Evolutionary conservation across 306 rosid species (phyloP), one percentile per base, ranked within the genome.

Genomic region (Sesbania bispinosa): DNA sequence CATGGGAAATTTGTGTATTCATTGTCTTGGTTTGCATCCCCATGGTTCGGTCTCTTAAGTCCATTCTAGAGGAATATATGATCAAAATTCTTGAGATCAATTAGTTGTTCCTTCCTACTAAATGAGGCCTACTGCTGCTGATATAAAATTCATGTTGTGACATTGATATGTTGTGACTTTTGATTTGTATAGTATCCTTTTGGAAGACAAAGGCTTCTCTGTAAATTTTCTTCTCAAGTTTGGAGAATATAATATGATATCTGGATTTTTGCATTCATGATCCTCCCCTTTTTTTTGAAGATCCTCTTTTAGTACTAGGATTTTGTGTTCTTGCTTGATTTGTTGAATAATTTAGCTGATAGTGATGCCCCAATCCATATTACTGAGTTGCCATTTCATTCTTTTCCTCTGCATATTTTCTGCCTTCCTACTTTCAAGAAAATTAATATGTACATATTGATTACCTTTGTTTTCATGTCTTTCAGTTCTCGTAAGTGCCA

Each of bases 401-500:
- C 6, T 10, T 75, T 62, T 62, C 26, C 29, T 52, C 32, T 33
- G 14, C 35, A 4, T 19, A 1, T 48, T 47, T 32, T 29, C 7
- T 45, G 20, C 35, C 20, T 72, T 11, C 9, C 11, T 7, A 42
- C 2, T 41, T 79, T 19, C 60, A 10, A 19, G 32, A 36, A 21
- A 45, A 36, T 62, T 36, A 20, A 27, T 4, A 16, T 42, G 43
- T 14, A 7, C 27, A 24, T 52, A 29, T 19, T 69, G 2, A 7
- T 15, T 27, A 45, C 6, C 2, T 29, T 69, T 60, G 29, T 39
- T 73, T 79, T 79, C 11, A 7, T 74, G 45, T 64, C 21, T 85
- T 81, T 54, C 75, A 92, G 98, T 85, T 89, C 98, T 71, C 96
- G 88, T 6, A 88, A 83, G 85, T 92, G 98, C 72, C 96, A 92